Base-by-base conservation (phyloP, 148 eudicot genomes). In the Rhododendron ovatum region DNA sequence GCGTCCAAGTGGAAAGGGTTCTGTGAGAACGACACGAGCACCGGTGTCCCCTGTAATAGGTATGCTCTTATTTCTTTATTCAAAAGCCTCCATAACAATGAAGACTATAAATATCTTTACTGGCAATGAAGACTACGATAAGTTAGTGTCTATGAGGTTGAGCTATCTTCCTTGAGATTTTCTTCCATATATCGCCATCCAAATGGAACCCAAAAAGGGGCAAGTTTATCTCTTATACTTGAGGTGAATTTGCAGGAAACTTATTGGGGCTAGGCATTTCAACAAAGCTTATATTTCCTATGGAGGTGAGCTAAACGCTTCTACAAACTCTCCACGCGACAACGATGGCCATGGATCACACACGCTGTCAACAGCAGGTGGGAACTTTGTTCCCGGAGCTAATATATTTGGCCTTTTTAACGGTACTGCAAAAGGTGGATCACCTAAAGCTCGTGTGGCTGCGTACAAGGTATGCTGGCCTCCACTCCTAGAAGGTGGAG, bases 361-460 rank as follows among this genome's bases (percentile, higher is more conserved):
- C 88, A 95, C 98, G 0, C 88, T 95, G 12, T 95, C 98, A 28
- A 95, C 96, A 0, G 94, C 92, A 1, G 96, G 90, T 1, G 98
- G 98, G 0, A 90, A 86, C 89, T 93, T 92, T 83, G 96, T 95
- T 50, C 83, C 85, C 4, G 91, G 88, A 7, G 95, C 94, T 18
- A 90, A 30, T 3, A 84, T 94, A 18, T 73, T 79, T 9, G 95
- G 93, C 3, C 0, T 85, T 0, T 86, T 82, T n/a, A 87, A 81
- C 12, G 98, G 96, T 51, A 91, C 94, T 0, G 95, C 93, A 4
- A 94, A 93, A 85, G 98, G 98, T 2, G 97, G 98, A 4, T 92
- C 98, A 1, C 98, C 97, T 1, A 84, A 77, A 61, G 96, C 98
- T 30, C 88, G 97, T 15, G 95, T 93, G 22, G 97, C 94, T 7